These are phyloP conservation scores for Biscutella laevigata DNA, from an alignment of 441 rosid genomes.

Conservation along the genomic window DNA sequence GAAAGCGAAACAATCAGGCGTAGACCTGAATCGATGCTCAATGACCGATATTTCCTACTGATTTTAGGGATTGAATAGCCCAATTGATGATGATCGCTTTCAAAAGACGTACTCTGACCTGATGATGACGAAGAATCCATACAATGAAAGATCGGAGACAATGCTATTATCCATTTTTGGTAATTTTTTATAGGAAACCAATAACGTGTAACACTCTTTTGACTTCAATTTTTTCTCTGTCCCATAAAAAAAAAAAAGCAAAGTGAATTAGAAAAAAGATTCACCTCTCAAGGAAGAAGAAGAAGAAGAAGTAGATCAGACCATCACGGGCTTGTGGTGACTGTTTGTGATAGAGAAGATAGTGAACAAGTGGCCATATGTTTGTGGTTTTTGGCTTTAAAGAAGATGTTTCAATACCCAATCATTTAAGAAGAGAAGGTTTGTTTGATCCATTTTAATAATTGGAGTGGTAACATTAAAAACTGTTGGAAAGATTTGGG, in stretches of 20 bases:
- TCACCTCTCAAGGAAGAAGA: constrained; percentile 15
- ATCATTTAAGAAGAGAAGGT: background rate
- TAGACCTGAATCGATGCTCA: constrained; percentile 31
- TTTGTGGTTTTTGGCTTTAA: constrained; percentile 13
- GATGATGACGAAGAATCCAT: constrained; percentile 21
- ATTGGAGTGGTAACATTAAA: background rate
- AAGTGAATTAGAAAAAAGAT: background rate
- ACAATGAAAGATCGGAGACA: constrained; percentile 13
- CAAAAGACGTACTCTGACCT: constrained; percentile 3
- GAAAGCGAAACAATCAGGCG: constrained; percentile 25
- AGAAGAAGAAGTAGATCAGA: constrained; percentile 12
- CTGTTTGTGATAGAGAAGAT: constrained; percentile 14
- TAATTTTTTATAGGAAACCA: background rate
- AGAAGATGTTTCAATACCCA: background rate
- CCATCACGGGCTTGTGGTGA: constrained; percentile 13
- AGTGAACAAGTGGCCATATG: constrained; percentile 25
- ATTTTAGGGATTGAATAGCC: constrained; percentile 17
- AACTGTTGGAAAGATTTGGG: background rate
- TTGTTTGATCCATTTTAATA: constrained; percentile 8
- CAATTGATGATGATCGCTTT: constrained; percentile 20
- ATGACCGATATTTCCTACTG: constrained; percentile 22
- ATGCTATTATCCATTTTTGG: background rate
- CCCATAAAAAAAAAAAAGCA: background rate
- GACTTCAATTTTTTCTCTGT: background rate
- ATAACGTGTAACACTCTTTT: constrained; percentile 2